Percentiles rank a stretch among this genome's conserved stretches.
phyloP scores from a whole-genome alignment of 306 rosid genomes.

The Sechiopsis laciniata region DNA sequence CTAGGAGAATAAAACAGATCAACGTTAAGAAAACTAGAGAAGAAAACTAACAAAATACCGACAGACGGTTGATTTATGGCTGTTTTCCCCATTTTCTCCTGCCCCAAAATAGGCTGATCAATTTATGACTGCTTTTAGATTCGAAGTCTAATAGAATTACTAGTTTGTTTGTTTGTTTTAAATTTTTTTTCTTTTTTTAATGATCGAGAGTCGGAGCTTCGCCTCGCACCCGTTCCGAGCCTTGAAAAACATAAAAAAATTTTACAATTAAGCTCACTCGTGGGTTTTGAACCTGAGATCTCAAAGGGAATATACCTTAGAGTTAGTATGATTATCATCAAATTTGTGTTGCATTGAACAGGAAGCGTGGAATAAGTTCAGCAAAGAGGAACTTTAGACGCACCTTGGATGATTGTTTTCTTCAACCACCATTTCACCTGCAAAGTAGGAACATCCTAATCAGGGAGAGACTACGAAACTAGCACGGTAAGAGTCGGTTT shows the following conservation, averaged over 20 bases:
- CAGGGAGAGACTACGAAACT: background rate
- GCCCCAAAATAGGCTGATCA: background rate
- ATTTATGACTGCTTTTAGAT: background rate
- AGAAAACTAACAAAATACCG: background rate
- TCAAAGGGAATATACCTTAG: too few species aligned
- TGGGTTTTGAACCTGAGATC: too few species aligned
- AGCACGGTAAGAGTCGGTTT: background rate
- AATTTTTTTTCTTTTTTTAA: too few species aligned
- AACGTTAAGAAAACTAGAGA: background rate
- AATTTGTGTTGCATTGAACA: constrained; percentile 33
- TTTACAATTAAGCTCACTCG: too few species aligned
- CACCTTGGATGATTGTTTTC: constrained; percentile 5
- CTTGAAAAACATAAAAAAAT: too few species aligned
- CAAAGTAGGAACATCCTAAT: constrained; percentile 12
- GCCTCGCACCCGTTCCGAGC: too few species aligned
- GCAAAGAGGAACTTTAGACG: constrained; percentile 57
- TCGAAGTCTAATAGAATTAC: background rate
- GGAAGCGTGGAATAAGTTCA: constrained; percentile 88
- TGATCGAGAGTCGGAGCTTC: too few species aligned
- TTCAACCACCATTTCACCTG: constrained; percentile 6
- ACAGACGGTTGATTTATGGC: background rate
- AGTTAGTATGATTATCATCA: background rate
- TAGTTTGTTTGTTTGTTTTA: background rate
- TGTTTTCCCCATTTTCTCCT: background rate
- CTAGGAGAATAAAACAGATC: background rate